Conservation (phyloP, 805 yeast genomes). For the Wickerhamiella parazyma region DNA sequence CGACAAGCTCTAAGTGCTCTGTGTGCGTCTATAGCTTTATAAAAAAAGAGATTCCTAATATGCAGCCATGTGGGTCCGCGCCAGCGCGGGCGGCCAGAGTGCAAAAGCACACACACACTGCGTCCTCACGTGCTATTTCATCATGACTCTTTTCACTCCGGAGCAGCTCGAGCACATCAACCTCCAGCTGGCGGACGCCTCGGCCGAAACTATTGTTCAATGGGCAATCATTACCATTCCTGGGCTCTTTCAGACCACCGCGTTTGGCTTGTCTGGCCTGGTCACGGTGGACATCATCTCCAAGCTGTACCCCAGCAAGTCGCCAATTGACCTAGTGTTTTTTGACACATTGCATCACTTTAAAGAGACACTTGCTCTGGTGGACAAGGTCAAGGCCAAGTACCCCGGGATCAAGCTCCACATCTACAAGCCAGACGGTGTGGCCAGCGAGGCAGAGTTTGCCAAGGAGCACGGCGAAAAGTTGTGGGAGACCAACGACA, state of each 20-base stretch:
- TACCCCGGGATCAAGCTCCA: slow-evolving; percentile 48
- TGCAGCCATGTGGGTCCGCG: neutral
- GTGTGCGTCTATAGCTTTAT: neutral
- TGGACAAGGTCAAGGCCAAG: slow-evolving; percentile 39
- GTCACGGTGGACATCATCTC: slow-evolving; percentile 76
- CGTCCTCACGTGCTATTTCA: neutral
- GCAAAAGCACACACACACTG: neutral
- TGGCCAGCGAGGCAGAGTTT: slow-evolving; percentile 48
- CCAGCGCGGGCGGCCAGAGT: too few relatives aligned
- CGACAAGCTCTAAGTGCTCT: slow-evolving; percentile 31
- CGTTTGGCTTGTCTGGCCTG: slow-evolving; percentile 86
- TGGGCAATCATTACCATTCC: slow-evolving; percentile 86
- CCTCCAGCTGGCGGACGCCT: slow-evolving; percentile 36
- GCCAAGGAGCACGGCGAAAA: slow-evolving; percentile 53
- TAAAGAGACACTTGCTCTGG: slow-evolving; percentile 78
- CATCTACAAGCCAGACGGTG: slow-evolving; percentile 52
- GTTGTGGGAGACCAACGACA: slow-evolving; percentile 74
- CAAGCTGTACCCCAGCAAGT: slow-evolving; percentile 29
- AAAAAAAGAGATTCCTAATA: too few relatives aligned
- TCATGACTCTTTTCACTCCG: slow-evolving; percentile 8
- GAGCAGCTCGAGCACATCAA: slow-evolving; percentile 57
- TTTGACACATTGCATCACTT: slow-evolving; percentile 87
- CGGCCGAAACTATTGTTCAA: slow-evolving; percentile 59
- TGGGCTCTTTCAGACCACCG: slow-evolving; percentile 75
- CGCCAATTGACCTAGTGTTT: slow-evolving; percentile 61